Base-by-base conservation (phyloP, 305 asterid genomes). In the Fraxinus nigra region DNA sequence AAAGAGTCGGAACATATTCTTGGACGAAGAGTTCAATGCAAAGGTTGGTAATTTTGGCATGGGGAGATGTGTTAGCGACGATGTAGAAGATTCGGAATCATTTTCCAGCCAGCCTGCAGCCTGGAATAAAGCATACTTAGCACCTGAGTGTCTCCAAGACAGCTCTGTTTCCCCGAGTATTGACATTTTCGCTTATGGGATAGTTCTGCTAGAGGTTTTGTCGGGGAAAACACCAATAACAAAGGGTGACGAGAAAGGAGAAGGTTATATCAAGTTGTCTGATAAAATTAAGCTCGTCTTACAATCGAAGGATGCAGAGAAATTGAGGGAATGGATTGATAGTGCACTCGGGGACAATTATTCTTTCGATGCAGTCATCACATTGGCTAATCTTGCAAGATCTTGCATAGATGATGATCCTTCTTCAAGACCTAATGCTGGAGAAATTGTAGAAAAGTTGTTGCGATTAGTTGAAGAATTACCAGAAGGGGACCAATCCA, bases 21-120 rank as follows among this genome's bases (percentile, higher is more conserved):
- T 93, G 0, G 93, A 90, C 37, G 97, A 92, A 54, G 96, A 94
- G 9, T 91, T 94, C 84, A 82, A 84, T 0, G 98, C 97, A 0
- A 93, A 88, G 77, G 69, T 94, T 8, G 98, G 97, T 16, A 90
- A 94, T 48, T 90, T 92, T n/a, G 98, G 97, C 7, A 82, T 94
- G 96, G 80, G 91, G 8, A 88, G 80, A 51, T 87, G 90, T 28
- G 84, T 73, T n/a, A 80, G 33, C 5, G 38, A 78, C 7, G 83
- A 63, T 30, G 24, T 43, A 3, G 89, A 88, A 22, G 91, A 86
- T 1, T 81, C 77, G 37, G 61, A 81, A 2, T 80, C 85, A 5
- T 80, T 46, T 51, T 72, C 79, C 2, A 75, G 76, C 7, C 83
- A 84, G 13, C 82, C 82, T 14, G 48, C 82, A 22, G 54, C 70